Evolutionary conservation across 2,329 filamentous ascomycete species (phyloP).

Genomic region (Lasiodiplodia sp.): DNA sequence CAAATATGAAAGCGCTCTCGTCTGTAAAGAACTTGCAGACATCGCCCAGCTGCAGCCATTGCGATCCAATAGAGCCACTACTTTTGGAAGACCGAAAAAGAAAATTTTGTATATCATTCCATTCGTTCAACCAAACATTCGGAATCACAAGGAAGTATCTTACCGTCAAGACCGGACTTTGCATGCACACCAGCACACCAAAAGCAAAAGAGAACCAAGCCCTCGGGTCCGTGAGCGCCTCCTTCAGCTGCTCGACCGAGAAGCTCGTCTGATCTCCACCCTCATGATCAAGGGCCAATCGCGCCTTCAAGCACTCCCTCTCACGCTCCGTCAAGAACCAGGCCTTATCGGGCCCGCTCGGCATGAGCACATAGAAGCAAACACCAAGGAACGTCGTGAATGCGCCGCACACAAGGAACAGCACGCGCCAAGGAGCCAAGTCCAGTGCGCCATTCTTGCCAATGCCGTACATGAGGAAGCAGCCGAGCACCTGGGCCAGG

Average conservation of each 20-base stretch:
- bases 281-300: slow-evolving; percentile 48
- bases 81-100: too few relatives aligned
- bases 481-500: slow-evolving; percentile 55
- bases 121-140: too few relatives aligned
- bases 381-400: slow-evolving; percentile 42
- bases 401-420: slow-evolving; percentile 48
- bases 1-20: too few relatives aligned
- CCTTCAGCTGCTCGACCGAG: slow-evolving; percentile 52
- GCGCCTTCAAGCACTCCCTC: slow-evolving; percentile 50
- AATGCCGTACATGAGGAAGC: slow-evolving; percentile 60
- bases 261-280: slow-evolving; percentile 56
- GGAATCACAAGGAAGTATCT: slow-evolving; percentile 12
- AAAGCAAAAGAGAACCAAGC: slow-evolving; percentile 56
- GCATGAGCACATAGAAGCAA: slow-evolving; percentile 57
- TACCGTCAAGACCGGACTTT: slow-evolving; percentile 53
- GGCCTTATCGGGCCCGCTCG: slow-evolving; percentile 53
- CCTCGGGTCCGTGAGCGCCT: slow-evolving; percentile 54
- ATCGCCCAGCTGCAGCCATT: too few relatives aligned
- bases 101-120: too few relatives aligned
- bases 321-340: slow-evolving; percentile 59
- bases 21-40: too few relatives aligned
- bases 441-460: slow-evolving; percentile 48
- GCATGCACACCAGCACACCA: slow-evolving; percentile 56
- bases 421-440: slow-evolving; percentile 46
- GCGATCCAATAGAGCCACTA: too few relatives aligned